phyloP scores from a whole-genome alignment of 129 eudicot genomes.

The Ambrosia trifida region DNA sequence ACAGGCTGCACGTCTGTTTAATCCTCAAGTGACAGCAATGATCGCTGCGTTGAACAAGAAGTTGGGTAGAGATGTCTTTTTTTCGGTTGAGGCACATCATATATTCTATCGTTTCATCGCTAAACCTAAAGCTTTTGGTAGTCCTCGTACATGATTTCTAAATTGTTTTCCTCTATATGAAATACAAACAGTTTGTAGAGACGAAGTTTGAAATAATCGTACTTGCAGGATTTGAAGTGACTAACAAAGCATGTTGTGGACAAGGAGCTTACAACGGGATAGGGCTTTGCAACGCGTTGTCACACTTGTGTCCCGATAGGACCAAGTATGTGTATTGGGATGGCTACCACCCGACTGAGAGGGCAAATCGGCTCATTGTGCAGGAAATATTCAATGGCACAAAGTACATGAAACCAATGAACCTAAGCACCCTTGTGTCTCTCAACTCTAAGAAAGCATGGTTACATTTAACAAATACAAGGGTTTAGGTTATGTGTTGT shows the following conservation, averaged over 20 bases:
- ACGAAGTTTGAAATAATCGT: background rate
- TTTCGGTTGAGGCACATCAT: constrained; percentile 34
- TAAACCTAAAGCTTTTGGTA: constrained; percentile 41
- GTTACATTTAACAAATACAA: background rate
- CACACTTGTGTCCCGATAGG: constrained; percentile 69
- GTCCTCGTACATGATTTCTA: background rate
- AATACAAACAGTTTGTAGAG: background rate
- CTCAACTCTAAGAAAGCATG: background rate
- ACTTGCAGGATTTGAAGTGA: constrained; percentile 63
- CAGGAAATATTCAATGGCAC: constrained; percentile 58
- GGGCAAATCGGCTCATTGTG: constrained; percentile 61
- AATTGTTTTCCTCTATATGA: background rate
- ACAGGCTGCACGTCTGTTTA: constrained; percentile 54
- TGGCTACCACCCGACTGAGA: constrained; percentile 74
- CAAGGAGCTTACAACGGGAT: constrained; percentile 84
- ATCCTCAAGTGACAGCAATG: constrained; percentile 59
- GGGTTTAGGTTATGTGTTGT: background rate
- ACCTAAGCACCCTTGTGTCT: constrained; percentile 53
- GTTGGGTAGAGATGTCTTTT: constrained; percentile 44
- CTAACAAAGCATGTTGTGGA: constrained; percentile 78
- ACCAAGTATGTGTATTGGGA: constrained; percentile 78
- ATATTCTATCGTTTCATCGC: constrained; percentile 31
- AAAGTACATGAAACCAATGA: constrained; percentile 67
- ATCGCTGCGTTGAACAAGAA: constrained; percentile 43
- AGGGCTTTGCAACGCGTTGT: constrained; percentile 60